phyloP scores from a whole-genome alignment of 768 basidiomycete species.

The Hortiboletus flavorubellus region DNA sequence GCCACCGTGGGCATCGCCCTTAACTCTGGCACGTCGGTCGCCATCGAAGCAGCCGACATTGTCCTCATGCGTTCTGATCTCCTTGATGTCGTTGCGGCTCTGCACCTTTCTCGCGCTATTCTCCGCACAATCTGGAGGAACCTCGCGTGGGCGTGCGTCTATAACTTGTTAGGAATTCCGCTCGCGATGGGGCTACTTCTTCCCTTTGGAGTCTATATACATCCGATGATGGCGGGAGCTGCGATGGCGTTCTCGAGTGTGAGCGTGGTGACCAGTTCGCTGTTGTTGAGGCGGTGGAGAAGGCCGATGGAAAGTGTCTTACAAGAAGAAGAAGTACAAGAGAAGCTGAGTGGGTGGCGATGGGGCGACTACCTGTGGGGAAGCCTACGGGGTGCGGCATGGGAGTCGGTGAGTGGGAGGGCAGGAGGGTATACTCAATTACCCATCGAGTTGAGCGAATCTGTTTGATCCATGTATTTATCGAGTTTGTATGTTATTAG shows the following conservation, averaged over 20 bases:
- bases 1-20: conserved; percentile 96
- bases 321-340: conserved; percentile 48
- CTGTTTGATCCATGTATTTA: conserved; percentile 17
- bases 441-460: conserved; percentile 60
- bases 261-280: conserved; percentile 87
- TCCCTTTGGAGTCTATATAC: conserved; percentile 88
- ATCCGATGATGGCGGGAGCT: conserved; percentile 97
- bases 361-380: conserved; percentile 27
- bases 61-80: conserved; percentile 97
- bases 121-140: conserved; percentile 90
- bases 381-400: conserved; percentile 39
- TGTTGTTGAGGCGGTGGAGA: conserved; percentile 83
- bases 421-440: conserved; percentile 70
- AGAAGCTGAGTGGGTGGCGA: conserved; percentile 27
- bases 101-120: conserved; percentile 85
- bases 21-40: conserved; percentile 94
- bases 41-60: conserved; percentile 97
- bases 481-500: not conserved
- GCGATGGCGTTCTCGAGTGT: conserved; percentile 99
- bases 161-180: conserved; percentile 91
- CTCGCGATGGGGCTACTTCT: conserved; percentile 97
- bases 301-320: conserved; percentile 68
- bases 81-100: conserved; percentile 94
- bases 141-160: conserved; percentile 93
- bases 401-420: conserved; percentile 41